Evolutionary conservation across 495 filamentous ascomycete species (phyloP), one percentile per base, ranked within the genome.

Genomic region (Paragyromitra xinjiangensis): DNA sequence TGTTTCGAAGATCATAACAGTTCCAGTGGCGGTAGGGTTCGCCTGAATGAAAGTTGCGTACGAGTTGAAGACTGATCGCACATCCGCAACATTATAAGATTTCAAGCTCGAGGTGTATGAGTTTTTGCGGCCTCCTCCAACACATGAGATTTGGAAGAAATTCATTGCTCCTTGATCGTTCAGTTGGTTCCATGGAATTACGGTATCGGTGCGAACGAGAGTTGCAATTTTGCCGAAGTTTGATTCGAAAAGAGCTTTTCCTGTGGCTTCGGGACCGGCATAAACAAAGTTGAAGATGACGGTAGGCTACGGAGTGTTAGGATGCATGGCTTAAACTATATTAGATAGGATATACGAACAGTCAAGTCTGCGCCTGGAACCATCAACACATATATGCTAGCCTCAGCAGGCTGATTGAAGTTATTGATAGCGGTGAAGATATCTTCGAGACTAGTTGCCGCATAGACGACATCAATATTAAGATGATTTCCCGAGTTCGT

Each of bases 341-440:
- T 53, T 34, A 24, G 9, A 48, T 48, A 58, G 6, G 9, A 9
- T 29, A 58, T 58, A 58, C 55, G 24, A 34, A 58, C 55, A 6
- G 11, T 12, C 2, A 16, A 42, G n/a, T 19, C n/a, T 22, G 7
- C n/a, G 12, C 19, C 40, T 9, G 42, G 63, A 14, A 34, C 19
- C 16, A 66, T 12, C n/a, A 48, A 11, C 3, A 48, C 39, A 58
- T 39, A 74, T 58, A 74, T 29, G n/a, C 55, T 64, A 34, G 71
- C 71, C 22, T 74, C 45, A 7, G 85, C 90, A 88, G 88, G 55
- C 14, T 58, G 55, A 90, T 80, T 83, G 90, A 64, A 90, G 85
- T 29, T 89, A 86, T 8, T 85, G 82, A 62, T 82, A 6, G 70
- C 70, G 3, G 61, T 34, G 24, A 73, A 73, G 1, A 73, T 12